Base-by-base conservation (phyloP, 306 rosid genomes). In the Ammopiptanthus mongolicus region DNA sequence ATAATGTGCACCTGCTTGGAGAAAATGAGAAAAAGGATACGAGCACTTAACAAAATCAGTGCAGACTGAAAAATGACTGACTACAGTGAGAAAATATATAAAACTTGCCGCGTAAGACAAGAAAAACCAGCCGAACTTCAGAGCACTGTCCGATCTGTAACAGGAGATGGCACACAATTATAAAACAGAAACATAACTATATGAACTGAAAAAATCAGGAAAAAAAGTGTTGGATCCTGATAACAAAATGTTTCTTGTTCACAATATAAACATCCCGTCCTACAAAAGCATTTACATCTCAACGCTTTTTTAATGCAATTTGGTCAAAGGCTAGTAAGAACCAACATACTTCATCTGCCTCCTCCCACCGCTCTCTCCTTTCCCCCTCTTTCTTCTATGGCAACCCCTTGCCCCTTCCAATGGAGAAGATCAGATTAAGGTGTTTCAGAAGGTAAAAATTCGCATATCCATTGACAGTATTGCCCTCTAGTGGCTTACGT, bases 111-210 rank as follows among this genome's bases (percentile, higher is more conserved):
- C 0, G 79, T 96, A 96, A 77, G 37, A 63, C 65, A 92, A 29
- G 89, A 96, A 96, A 80, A 96, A 96, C 96, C 87, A 80, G 67
- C 91, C 91, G 80, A 92, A 96, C 87, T 84, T 96, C 51, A 96
- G 73, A 69, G 99, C 97, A 83, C 96, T 96, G 29, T 96, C 99
- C 22, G 94, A 90, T 87, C 99, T 96, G 92, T 53, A 66, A 78
- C 62, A 73, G 2, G 41, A 56, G 48, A 66, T 41, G 42, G 12
- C 61, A 41, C 60, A 78, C 10, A 55, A 75, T 64, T 71, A 71
- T 51, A 29, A 71, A 39, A 31, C 64, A 19, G 21, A 80, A 69
- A 47, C 62, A 22, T 28, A 22, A 11, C 48, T 34, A 67, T 13
- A 63, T 5, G 17, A 17, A 33, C 58, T 42, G 44, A 50, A 8